These are phyloP conservation scores for Boeremia exigua DNA, from an alignment of 2,329 filamentous ascomycete species.

Conservation along the genomic window DNA sequence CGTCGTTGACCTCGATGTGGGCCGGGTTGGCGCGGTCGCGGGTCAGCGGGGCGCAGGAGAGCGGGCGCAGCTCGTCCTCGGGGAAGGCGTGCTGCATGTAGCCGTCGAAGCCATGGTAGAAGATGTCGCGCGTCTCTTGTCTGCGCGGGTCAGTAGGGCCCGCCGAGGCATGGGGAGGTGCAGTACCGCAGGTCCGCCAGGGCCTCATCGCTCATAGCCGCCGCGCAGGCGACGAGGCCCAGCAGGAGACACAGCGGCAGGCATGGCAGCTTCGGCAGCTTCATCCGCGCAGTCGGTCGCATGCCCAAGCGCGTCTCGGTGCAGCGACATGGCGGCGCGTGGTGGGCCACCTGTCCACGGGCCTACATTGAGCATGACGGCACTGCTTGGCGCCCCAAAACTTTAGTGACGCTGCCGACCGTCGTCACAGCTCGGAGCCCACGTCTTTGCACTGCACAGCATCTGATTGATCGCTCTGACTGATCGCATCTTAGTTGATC, in stretches of 20 bases:
- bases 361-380: too few relatives aligned
- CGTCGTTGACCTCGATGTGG: slow-evolving; percentile 90
- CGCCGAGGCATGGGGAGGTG: background rate
- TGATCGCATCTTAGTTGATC: too few relatives aligned
- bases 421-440: too few relatives aligned
- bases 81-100: slow-evolving; percentile 95
- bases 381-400: too few relatives aligned
- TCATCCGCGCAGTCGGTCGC: slow-evolving; percentile 36
- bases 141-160: slow-evolving; percentile 24
- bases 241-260: slow-evolving; percentile 41
- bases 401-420: too few relatives aligned
- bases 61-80: slow-evolving; percentile 89
- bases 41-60: slow-evolving; percentile 83
- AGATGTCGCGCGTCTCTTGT: slow-evolving; percentile 70
- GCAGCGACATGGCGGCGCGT: slow-evolving; percentile 49
- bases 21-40: slow-evolving; percentile 80
- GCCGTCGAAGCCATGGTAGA: slow-evolving; percentile 95
- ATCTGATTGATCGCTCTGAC: too few relatives aligned
- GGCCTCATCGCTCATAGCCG: slow-evolving; percentile 55
- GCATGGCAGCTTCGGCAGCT: background rate
- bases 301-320: slow-evolving; percentile 41
- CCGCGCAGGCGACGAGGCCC: slow-evolving; percentile 41
- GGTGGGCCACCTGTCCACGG: too few relatives aligned
- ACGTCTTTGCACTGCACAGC: too few relatives aligned
- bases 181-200: slow-evolving; percentile 47